These are phyloP conservation scores for Amaranthus palmeri DNA, from an alignment of 148 eudicot species.

Conservation along the genomic window DNA sequence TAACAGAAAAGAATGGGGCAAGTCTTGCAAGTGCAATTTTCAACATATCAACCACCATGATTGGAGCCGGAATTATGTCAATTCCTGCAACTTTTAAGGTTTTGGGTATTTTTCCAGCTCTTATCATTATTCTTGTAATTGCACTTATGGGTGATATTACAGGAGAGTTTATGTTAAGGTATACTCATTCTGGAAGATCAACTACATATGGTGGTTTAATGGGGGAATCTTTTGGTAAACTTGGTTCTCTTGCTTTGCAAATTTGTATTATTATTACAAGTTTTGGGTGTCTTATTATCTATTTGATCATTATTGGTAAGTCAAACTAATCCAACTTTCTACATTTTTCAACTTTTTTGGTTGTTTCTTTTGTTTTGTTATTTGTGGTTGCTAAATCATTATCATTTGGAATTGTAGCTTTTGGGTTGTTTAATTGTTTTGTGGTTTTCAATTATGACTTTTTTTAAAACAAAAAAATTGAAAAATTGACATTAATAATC, in stretches of 20 bases:
- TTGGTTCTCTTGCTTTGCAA: constrained; percentile 63
- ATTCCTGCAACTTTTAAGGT: constrained; percentile 89
- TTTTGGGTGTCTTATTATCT: constrained; percentile 70
- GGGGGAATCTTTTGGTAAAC: constrained; percentile 81
- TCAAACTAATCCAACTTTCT: background rate
- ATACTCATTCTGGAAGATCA: constrained; percentile 50
- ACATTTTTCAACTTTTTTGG: too few relatives aligned
- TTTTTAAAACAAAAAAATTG: too few relatives aligned
- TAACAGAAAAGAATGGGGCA: constrained; percentile 20
- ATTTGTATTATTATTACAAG: constrained; percentile 63
- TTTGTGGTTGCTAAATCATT: background rate
- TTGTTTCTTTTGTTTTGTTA: background rate
- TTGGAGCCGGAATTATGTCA: constrained; percentile 95
- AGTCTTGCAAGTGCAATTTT: constrained; percentile 65
- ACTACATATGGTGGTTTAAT: constrained; percentile 64
- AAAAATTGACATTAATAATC: too few relatives aligned
- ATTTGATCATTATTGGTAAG: constrained; percentile 75
- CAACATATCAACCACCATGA: constrained; percentile 79
- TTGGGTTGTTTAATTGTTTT: too few relatives aligned
- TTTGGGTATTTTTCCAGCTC: constrained; percentile 65
- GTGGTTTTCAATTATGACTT: background rate
- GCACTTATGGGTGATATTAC: constrained; percentile 61
- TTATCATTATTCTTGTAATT: constrained; percentile 43
- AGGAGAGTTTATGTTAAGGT: constrained; percentile 64
- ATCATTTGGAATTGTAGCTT: too few relatives aligned